These are phyloP conservation scores for Kockovaella imperatae DNA, from an alignment of 768 basidiomycete genomes.

Conservation along the genomic window DNA sequence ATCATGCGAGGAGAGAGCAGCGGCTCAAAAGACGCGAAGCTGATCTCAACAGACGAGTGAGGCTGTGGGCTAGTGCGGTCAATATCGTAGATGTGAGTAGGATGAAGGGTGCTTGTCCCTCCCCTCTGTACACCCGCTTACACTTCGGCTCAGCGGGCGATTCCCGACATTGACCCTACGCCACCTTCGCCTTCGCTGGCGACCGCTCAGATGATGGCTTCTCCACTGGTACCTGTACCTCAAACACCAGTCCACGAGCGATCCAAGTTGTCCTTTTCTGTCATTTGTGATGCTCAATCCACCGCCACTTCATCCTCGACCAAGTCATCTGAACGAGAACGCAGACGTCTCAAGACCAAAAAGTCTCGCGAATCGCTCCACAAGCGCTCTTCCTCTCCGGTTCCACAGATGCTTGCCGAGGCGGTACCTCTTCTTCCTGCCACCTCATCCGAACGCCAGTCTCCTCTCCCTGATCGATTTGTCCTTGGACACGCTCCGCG, in stretches of 20 bases:
- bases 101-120: neutral
- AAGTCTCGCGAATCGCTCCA: too few relatives aligned
- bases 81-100: neutral
- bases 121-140: neutral
- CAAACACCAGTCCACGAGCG: too few relatives aligned
- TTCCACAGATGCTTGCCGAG: too few relatives aligned
- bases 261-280: too few relatives aligned
- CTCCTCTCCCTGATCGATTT: neutral
- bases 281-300: too few relatives aligned
- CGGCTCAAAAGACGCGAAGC: slow-evolving; percentile 5
- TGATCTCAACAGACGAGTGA: slow-evolving; percentile 1
- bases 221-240: too few relatives aligned
- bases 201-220: too few relatives aligned
- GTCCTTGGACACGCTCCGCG: neutral
- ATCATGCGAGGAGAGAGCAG: slow-evolving; percentile 3
- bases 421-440: too few relatives aligned
- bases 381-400: too few relatives aligned
- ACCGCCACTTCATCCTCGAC: too few relatives aligned
- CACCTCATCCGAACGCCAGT: neutral
- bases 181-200: neutral
- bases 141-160: neutral
- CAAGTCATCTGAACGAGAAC: too few relatives aligned
- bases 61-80: neutral
- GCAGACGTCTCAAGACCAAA: too few relatives aligned
- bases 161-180: slow-evolving; percentile 1